Evolutionary conservation across 495 filamentous ascomycete genomes (phyloP), one percentile per base, ranked within the genome.

Genomic region (Podospora pseudopauciseta): DNA sequence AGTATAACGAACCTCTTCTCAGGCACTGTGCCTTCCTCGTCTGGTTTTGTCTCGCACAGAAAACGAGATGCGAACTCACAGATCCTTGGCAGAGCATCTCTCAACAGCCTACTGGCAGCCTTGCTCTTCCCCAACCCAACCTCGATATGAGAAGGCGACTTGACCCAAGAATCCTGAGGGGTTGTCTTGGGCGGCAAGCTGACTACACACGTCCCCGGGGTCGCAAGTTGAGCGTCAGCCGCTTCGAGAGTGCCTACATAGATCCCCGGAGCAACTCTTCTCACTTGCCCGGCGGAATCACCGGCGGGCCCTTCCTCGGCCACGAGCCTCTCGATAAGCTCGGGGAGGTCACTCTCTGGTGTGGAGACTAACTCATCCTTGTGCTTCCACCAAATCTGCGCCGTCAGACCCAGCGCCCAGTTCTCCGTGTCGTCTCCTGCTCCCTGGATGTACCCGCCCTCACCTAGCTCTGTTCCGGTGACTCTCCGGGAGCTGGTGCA

Each of bases 381-480:
- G 67, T 94, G 83, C 39, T 76, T 76, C 94, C 94, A 98, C 77
- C 96, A 98, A 3, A 93, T 68, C 2, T 76, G 78, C 11, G 94
- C 86, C 9, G 90, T 94, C 13, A 97, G 79, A 0, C 91, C 90
- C 55, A 85, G 79, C 49, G 92, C 88, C 95, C 95, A 99, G 54
- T 88, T 89, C 79, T 98, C 94, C 20, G 89, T 91, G 74, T 98
- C 94, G 79, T 98, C 94, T 5, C 90, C 94, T 15, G 94, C 93
- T 27, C 95, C 95, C 77, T 97, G 95, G 69, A 99, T 91, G 74
- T 99, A 99, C 28, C 89, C 91, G 4, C 86, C 87, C 66, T 82
- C 83, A 32, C 86, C 87, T 65, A 88, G 83, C 73, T 92, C 91
- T 0, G 84, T 85, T 5, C 88, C 89, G 16, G 77, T 79, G 0